Conservation (phyloP, 2,329 filamentous ascomycete genomes). For the Fusarium stilboides region DNA sequence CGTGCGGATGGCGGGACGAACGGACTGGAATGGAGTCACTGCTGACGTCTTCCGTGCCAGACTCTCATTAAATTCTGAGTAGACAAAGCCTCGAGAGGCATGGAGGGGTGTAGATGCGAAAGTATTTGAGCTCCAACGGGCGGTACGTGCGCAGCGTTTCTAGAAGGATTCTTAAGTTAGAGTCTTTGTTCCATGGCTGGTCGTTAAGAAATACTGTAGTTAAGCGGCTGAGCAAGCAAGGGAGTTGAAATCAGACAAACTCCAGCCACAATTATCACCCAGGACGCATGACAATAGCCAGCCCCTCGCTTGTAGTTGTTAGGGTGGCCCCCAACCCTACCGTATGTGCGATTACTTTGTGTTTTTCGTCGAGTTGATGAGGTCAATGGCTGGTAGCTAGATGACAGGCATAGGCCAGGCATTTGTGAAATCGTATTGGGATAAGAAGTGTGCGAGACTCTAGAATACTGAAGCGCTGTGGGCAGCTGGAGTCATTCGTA, state of each 20-base stretch:
- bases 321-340: background rate
- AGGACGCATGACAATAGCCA: conserved; percentile 29
- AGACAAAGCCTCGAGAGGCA: conserved; percentile 9
- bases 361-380: conserved; percentile 5
- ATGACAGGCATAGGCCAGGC: background rate
- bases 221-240: conserved; percentile 4
- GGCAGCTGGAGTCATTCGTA: conserved; percentile 33
- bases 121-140: conserved; percentile 26
- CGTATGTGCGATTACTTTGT: conserved; percentile 19
- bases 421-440: background rate
- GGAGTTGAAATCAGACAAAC: conserved; percentile 19
- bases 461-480: conserved; percentile 13
- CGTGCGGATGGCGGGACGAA: conserved; percentile 38
- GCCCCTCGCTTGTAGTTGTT: conserved; percentile 21
- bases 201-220: conserved; percentile 16
- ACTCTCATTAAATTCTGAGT: conserved; percentile 14
- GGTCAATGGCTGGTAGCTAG: background rate
- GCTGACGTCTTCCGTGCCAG: conserved; percentile 15
- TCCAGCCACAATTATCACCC: conserved; percentile 30
- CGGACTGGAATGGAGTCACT: conserved; percentile 39
- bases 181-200: conserved; percentile 9
- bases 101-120: conserved; percentile 18
- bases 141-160: conserved; percentile 40
- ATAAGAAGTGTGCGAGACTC: conserved; percentile 12
- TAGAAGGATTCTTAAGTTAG: conserved; percentile 30